A percentile compares a stretch with the other conserved stretches of the same genome.
Conservation (phyloP, 495 filamentous ascomycete genomes). For the Entonaema liquescens region DNA sequence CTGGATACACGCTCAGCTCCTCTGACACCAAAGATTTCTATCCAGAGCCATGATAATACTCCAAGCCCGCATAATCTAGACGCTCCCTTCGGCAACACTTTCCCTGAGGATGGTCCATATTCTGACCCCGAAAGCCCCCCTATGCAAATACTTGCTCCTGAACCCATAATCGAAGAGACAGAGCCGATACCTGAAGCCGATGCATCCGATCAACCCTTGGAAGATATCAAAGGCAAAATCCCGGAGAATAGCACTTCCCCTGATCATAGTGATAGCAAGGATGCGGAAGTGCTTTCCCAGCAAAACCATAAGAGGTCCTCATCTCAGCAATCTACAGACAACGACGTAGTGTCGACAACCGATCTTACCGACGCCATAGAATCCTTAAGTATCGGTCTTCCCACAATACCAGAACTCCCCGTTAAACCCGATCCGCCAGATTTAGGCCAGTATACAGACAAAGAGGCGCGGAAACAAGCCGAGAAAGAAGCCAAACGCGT, state of each 20-base stretch:
- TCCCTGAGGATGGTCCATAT: constrained; percentile 15
- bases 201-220: neutral
- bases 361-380: constrained; percentile 30
- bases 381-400: constrained; percentile 47
- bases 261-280: neutral
- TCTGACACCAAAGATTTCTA: constrained; percentile 53
- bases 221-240: neutral
- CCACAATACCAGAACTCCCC: constrained; percentile 55
- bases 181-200: neutral
- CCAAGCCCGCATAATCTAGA: neutral
- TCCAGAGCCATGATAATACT: constrained; percentile 53
- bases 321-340: constrained; percentile 1
- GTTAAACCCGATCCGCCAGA: constrained; percentile 55
- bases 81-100: constrained; percentile 6
- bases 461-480: constrained; percentile 69
- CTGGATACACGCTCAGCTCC: constrained; percentile 16
- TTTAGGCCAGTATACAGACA: constrained; percentile 62
- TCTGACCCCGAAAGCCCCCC: constrained; percentile 12
- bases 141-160: constrained; percentile 38
- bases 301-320: neutral
- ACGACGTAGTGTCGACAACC: constrained; percentile 9
- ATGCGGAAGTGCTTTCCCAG: neutral
- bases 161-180: constrained; percentile 39
- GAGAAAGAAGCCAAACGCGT: constrained; percentile 67
- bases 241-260: neutral